Evolutionary conservation across 441 rosid genomes (phyloP).

Genomic region (Populus hybrid): DNA sequence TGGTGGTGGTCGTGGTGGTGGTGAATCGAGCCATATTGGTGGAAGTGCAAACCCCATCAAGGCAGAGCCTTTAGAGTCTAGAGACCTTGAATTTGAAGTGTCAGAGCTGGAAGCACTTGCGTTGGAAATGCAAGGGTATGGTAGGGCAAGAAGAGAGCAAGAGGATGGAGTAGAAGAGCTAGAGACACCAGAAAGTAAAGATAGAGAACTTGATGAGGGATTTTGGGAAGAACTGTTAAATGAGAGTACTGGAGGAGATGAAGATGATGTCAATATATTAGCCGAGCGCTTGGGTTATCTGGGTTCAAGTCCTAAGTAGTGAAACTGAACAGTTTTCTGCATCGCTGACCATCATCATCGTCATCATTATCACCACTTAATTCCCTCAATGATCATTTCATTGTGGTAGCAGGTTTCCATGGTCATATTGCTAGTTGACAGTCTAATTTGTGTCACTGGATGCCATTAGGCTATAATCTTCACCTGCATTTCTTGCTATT

Average conservation of each 20-base stretch:
- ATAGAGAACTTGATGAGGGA: constrained; percentile 64
- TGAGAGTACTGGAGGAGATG: constrained; percentile 37
- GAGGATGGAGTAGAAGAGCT: constrained; percentile 28
- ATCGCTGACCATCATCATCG: not conserved
- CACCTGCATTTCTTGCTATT: constrained; percentile 28
- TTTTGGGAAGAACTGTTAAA: constrained; percentile 84
- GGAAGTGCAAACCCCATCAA: constrained; percentile 32
- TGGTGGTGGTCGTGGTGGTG: not conserved
- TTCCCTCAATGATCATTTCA: not conserved
- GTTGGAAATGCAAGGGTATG: constrained; percentile 75
- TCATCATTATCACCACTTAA: not conserved
- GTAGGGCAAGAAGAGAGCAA: constrained; percentile 34
- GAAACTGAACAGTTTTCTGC: not conserved
- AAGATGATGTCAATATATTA: constrained; percentile 44
- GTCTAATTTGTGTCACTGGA: constrained; percentile 2
- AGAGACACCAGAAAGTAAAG: constrained; percentile 25
- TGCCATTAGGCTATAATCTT: constrained; percentile 15
- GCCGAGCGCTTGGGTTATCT: constrained; percentile 49
- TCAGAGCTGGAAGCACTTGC: constrained; percentile 85
- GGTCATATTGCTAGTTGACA: not conserved
- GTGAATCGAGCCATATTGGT: constrained; percentile 17
- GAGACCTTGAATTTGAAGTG: constrained; percentile 31
- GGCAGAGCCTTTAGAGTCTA: constrained; percentile 43
- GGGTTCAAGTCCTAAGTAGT: constrained; percentile 36
- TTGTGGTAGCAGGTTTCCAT: constrained; percentile 3